Evolutionary conservation across 164 flowering plant species (phyloP), one percentile per base, ranked within the genome.

Genomic region (Liriodendron chinense): DNA sequence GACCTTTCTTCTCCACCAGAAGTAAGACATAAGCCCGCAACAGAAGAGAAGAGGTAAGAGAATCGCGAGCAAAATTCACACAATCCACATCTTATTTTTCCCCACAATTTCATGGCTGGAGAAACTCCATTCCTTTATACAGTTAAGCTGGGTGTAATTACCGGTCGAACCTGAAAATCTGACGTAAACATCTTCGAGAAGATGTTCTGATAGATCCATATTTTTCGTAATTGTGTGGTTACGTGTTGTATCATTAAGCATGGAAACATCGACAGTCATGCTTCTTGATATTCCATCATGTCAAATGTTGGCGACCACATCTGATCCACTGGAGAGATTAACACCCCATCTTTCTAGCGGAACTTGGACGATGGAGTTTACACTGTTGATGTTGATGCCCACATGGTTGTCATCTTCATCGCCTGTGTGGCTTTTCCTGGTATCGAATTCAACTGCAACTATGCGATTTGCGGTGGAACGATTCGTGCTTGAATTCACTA

Each of bases 71-170:
- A 79, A 77, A 56, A 86, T 48, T 89, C 85, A 79, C 6, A 77
- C 3, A 24, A 69, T 65, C 0, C 20, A 7, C 3, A 6, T 49
- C 7, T 34, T 0, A 13, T 59, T 22, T 21, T 53, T 71, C 5
- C 21, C 63, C 16, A 12, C 13, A 12, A 81, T 72, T 23, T 81
- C 79, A 0, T 74, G 28, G 8, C 86, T 74, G 3, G 59, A 24
- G 62, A 91, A 89, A 7, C 70, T 34, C 92, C 92, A 89, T 20
- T 86, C 64, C 63, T 0, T 70, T 5, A 89, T 75, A 72, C 85
- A 83, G 75, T 86, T 85, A 12, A 84, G 82, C 53, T 86, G 70
- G 2, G 82, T 76, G 26, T 20, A 4, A 18, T 26, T 20, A 25
- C 91, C 48, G 9, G 76, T 65, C 5, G 76, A 65, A 47, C 24